Percentiles rank a stretch among this genome's conserved stretches.
These are phyloP conservation scores for Boletus rufocinnamomeus DNA, from an alignment of 768 basidiomycete species.

Conservation along the genomic window DNA sequence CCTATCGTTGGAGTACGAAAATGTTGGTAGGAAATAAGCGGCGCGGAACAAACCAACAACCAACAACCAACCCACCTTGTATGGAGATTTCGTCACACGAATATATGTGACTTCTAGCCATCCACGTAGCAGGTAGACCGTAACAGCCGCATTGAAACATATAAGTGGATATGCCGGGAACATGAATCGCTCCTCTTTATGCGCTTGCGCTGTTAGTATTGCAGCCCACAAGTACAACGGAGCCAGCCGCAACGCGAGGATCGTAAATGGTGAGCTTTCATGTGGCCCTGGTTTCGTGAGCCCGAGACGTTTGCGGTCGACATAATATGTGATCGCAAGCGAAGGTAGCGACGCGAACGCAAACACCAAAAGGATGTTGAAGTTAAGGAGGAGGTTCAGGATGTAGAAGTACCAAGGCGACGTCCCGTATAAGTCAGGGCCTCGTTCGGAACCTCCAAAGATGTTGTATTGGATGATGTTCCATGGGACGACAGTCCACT, in stretches of 20 bases:
- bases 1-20: constrained; percentile 45
- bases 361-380: constrained; percentile 83
- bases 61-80: constrained; percentile 58
- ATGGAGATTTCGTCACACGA: constrained; percentile 77
- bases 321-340: constrained; percentile 66
- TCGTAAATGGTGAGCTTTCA: constrained; percentile 77
- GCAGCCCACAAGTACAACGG: constrained; percentile 91
- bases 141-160: constrained; percentile 93
- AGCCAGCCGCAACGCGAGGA: constrained; percentile 75
- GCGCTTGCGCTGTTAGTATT: constrained; percentile 78
- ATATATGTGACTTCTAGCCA: constrained; percentile 83
- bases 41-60: neutral
- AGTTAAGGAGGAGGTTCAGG: constrained; percentile 88
- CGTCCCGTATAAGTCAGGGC: constrained; percentile 93
- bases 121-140: constrained; percentile 80
- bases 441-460: constrained; percentile 74
- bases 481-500: constrained; percentile 78
- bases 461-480: constrained; percentile 95
- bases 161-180: constrained; percentile 90
- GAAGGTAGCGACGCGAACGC: constrained; percentile 82
- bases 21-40: constrained; percentile 3
- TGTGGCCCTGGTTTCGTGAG: constrained; percentile 47
- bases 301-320: constrained; percentile 80
- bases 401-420: constrained; percentile 87
- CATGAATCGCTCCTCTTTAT: constrained; percentile 99